Base-by-base conservation (phyloP, 2,329 filamentous ascomycete genomes). In the Pseudogymnoascus sp. region DNA sequence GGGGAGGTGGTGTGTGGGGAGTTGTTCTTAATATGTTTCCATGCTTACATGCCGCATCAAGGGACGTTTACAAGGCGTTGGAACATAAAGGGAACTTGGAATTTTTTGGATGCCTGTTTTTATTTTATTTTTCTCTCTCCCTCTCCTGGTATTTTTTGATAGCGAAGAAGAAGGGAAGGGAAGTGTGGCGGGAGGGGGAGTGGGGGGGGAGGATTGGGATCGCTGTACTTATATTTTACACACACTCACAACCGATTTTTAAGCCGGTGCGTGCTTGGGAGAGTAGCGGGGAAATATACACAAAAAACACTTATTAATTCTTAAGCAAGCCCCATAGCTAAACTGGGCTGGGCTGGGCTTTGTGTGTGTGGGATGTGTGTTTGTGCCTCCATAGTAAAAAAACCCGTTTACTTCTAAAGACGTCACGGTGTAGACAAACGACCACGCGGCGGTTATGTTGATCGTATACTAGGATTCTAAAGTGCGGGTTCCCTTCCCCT, bases 1-100 rank as follows among this genome's bases (percentile, higher is more conserved):
- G 26, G 9, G 26, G 21, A n/a, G 21, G 44, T 3, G 3, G 13
- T 17, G 47, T n/a, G 26, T n/a, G n/a, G n/a, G 47, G 47, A 13
- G 47, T 53, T 53, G 47, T 53, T 53, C 47, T 53, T 53, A 53
- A 53, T 53, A 53, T 53, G 47, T 53, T 53, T 53, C 47, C 47
- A 53, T 53, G 47, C 26, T 53, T 53, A 53, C 47, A 53, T 53
- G 47, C 47, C 47, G 47, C 47, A 53, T 53, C 47, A 53, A 53
- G 47, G 47, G 47, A 53, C 47, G 26, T 53, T 53, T 53, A 53
- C n/a, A 53, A 53, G 47, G 47, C 47, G 47, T 53, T 53, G 47
- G 26, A 53, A 9, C 47, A 53, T 53, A 53, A 53, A 53, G 47
- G 47, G 47, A 53, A 53, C 6, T 28, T 28, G 47, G 26, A 17